phyloP scores from a whole-genome alignment of 2,329 filamentous ascomycete species.

The Gremmenia infestans region DNA sequence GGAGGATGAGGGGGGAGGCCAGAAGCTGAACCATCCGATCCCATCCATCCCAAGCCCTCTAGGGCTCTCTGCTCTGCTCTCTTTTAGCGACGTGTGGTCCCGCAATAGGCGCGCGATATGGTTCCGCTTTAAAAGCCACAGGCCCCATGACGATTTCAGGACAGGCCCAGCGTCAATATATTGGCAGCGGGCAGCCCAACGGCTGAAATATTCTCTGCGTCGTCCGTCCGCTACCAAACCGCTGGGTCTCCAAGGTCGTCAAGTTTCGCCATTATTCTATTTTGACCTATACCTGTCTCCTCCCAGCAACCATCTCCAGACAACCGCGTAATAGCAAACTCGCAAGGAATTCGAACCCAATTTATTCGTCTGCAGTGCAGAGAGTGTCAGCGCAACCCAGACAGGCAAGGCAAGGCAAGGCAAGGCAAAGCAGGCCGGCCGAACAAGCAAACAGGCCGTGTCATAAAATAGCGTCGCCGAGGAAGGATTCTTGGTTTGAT shows the following conservation, averaged over 20 bases:
- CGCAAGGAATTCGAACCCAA: neutral
- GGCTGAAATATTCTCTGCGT: slow-evolving; percentile 20
- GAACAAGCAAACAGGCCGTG: neutral
- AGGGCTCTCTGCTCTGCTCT: neutral
- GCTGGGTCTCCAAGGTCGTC: slow-evolving; percentile 21
- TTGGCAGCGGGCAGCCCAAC: slow-evolving; percentile 28
- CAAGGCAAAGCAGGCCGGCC: neutral
- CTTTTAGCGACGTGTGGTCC: slow-evolving; percentile 24
- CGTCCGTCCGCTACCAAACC: slow-evolving; percentile 27
- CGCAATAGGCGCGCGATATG: slow-evolving; percentile 30
- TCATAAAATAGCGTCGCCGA: slow-evolving; percentile 6
- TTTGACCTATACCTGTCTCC: neutral
- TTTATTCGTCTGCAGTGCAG: neutral
- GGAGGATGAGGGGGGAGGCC: neutral
- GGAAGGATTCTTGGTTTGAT: slow-evolving; percentile 4
- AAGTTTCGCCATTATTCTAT: too few relatives aligned
- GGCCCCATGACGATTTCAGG: slow-evolving; percentile 26
- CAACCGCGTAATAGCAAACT: neutral
- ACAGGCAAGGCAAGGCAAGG: neutral
- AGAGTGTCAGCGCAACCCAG: neutral
- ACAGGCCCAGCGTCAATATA: slow-evolving; percentile 29
- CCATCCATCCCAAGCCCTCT: neutral
- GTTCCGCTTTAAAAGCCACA: slow-evolving; percentile 11
- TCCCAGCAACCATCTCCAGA: neutral
- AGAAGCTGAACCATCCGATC: neutral